Evolutionary conservation across 2,329 filamentous ascomycete genomes (phyloP).

Genomic region (Seiridium unicorne): DNA sequence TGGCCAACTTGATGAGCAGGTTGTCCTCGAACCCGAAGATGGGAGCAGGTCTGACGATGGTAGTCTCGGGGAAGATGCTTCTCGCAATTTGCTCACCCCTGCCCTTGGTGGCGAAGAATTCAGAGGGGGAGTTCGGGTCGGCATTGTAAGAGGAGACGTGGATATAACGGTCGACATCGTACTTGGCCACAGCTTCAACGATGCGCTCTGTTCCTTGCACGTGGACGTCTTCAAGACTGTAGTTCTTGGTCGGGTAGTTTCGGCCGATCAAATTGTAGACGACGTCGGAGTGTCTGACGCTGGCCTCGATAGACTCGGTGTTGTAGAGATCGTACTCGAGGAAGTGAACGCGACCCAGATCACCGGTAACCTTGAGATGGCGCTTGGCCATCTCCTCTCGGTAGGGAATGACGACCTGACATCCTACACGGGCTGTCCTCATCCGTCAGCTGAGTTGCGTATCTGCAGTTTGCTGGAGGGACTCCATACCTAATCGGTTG

Average conservation of each 20-base stretch:
- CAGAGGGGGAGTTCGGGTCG: slow-evolving; percentile 72
- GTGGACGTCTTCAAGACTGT: slow-evolving; percentile 87
- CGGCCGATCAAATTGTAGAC: slow-evolving; percentile 96
- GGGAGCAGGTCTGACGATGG: slow-evolving; percentile 89
- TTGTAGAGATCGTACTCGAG: slow-evolving; percentile 94
- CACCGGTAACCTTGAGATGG: slow-evolving; percentile 93
- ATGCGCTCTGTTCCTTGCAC: slow-evolving; percentile 92
- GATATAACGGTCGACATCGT: slow-evolving; percentile 94
- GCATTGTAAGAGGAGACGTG: slow-evolving; percentile 97
- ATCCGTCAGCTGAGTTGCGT: slow-evolving; percentile 17
- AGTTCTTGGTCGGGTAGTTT: slow-evolving; percentile 98
- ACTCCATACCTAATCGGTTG: slow-evolving; percentile 71
- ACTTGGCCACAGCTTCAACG: slow-evolving; percentile 91
- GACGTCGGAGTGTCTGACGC: slow-evolving; percentile 93
- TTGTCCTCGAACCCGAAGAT: slow-evolving; percentile 95
- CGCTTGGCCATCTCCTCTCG: slow-evolving; percentile 98
- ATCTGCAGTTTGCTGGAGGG: slow-evolving; percentile 11
- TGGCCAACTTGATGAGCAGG: slow-evolving; percentile 81
- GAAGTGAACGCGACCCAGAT: slow-evolving; percentile 86
- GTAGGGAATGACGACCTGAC: slow-evolving; percentile 89
- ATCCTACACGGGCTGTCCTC: slow-evolving; percentile 78
- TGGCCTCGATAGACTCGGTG: slow-evolving; percentile 93
- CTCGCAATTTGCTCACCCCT: slow-evolving; percentile 80
- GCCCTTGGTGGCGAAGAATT: slow-evolving; percentile 91
- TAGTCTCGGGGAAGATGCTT: slow-evolving; percentile 92